A percentile compares a stretch with the other conserved stretches of the same genome.
Conservation (phyloP, 106 monocot species). For the Acanthochlamys bracteata region DNA sequence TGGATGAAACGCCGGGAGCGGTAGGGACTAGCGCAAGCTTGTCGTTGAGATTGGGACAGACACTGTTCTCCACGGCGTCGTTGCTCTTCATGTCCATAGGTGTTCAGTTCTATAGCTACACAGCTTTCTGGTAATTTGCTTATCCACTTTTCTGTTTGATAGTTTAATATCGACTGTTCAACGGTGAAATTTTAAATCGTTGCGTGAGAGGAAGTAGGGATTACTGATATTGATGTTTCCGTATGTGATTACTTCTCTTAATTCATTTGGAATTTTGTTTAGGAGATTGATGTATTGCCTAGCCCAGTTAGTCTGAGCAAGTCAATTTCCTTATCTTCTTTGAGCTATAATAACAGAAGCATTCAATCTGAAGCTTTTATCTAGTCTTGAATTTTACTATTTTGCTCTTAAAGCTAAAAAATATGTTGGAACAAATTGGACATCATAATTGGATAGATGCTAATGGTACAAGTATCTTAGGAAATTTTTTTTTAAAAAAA, state of each 20-base stretch:
- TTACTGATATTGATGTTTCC: background rate
- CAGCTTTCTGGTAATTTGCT: slow-evolving; percentile 28
- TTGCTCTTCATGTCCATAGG: slow-evolving; percentile 58
- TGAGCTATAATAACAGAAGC: too few species aligned
- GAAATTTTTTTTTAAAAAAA: too few species aligned
- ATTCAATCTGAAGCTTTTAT: too few species aligned
- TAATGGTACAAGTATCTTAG: too few species aligned
- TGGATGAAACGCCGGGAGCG: slow-evolving; percentile 46
- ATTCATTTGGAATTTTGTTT: background rate
- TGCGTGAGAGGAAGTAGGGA: too few species aligned
- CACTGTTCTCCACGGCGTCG: slow-evolving; percentile 44
- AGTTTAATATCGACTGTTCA: background rate
- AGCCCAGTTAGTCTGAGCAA: too few species aligned
- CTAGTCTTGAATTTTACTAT: too few species aligned
- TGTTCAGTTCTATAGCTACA: slow-evolving; percentile 55
- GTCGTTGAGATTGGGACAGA: slow-evolving; percentile 42
- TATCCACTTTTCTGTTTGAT: background rate
- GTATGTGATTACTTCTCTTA: background rate
- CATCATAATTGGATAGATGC: too few species aligned
- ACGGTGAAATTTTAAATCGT: background rate
- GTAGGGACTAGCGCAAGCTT: slow-evolving; percentile 36
- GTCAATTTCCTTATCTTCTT: too few species aligned
- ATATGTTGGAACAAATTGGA: too few species aligned
- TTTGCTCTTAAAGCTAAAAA: too few species aligned
- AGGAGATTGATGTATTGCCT: too few species aligned